phyloP scores from a whole-genome alignment of 129 eudicot species.

The Scalesia atractyloides region DNA sequence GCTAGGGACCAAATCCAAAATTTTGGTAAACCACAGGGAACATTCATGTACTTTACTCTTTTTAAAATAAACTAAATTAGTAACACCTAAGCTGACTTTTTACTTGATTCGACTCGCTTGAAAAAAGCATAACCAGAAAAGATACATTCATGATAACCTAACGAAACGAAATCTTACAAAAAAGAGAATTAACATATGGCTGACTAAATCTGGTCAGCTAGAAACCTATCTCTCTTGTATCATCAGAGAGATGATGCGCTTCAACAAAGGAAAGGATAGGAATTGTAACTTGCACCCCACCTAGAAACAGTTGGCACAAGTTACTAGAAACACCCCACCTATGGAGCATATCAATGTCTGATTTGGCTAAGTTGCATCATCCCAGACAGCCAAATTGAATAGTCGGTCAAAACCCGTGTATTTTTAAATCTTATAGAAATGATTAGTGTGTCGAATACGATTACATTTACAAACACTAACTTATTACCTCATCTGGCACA shows the following conservation, averaged over 20 bases:
- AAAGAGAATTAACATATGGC: neutral
- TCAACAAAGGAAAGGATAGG: slow-evolving; percentile 45
- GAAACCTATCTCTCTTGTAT: slow-evolving; percentile 55
- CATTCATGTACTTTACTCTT: too few relatives aligned
- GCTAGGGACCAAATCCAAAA: too few relatives aligned
- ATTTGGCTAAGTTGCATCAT: slow-evolving; percentile 82
- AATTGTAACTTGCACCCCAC: slow-evolving; percentile 26
- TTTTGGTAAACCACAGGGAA: too few relatives aligned
- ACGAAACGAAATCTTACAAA: too few relatives aligned
- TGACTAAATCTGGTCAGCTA: slow-evolving; percentile 57
- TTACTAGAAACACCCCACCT: slow-evolving; percentile 22
- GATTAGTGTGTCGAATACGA: neutral
- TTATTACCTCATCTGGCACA: slow-evolving; percentile 68
- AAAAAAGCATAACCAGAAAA: too few relatives aligned
- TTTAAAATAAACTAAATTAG: too few relatives aligned
- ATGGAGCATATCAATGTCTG: slow-evolving; percentile 68
- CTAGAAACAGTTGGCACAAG: slow-evolving; percentile 20
- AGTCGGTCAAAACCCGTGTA: neutral
- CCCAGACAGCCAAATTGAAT: slow-evolving; percentile 41
- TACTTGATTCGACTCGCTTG: neutral
- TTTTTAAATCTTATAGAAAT: neutral
- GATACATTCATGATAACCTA: too few relatives aligned
- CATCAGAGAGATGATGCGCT: slow-evolving; percentile 55
- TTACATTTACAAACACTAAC: neutral
- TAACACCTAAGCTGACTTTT: neutral